Base-by-base conservation (phyloP, 306 rosid genomes). In the Astragalus membranaceus region DNA sequence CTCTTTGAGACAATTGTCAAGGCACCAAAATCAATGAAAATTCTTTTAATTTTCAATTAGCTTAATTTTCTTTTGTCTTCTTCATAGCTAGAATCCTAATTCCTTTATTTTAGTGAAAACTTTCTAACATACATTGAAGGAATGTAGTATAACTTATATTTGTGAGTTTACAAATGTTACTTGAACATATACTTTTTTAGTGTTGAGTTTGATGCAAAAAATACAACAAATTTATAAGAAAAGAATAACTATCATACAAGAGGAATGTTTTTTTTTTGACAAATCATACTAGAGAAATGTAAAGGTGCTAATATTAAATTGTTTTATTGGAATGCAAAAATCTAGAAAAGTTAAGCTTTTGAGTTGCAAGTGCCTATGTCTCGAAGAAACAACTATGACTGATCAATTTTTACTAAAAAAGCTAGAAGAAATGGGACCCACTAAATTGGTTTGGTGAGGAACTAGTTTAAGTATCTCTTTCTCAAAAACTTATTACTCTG, bases 331-430 rank as follows among this genome's bases (percentile, higher is more conserved):
- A 78, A 55, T 55, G 55, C 46, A 64, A 49, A 64, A 63, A 61
- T 32, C 12, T 35, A 55, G 55, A 43, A 70, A 70, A 70, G 43
- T 30, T 42, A 70, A 33, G 43, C 32, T 42, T 48, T 60, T 41
- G 49, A 30, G 50, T 30, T 17, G 13, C 71, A 61, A 68, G 43
- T 60, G 67, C n/a, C 55, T 14, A 47, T 70, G 73, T 54, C 73
- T 53, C 26, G 77, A 49, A 54, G 76, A 35, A 78, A 55, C 55
- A 78, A 71, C 62, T 35, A 43, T 43, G 48, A 59, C 2, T 8
- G 17, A 63, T 10, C 8, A 70, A 63, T 10, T 57, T 72, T 48
- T 49, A 36, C 5, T 11, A 55, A 47, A 78, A 78, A 65, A 8
- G 66, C 10, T 15, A 48, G 57, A 72, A 32, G 35, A 77, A 70